Evolutionary conservation across 75 land plant genomes (phyloP), one percentile per base, ranked within the genome.

Genomic region (Ceratopteris richardii): DNA sequence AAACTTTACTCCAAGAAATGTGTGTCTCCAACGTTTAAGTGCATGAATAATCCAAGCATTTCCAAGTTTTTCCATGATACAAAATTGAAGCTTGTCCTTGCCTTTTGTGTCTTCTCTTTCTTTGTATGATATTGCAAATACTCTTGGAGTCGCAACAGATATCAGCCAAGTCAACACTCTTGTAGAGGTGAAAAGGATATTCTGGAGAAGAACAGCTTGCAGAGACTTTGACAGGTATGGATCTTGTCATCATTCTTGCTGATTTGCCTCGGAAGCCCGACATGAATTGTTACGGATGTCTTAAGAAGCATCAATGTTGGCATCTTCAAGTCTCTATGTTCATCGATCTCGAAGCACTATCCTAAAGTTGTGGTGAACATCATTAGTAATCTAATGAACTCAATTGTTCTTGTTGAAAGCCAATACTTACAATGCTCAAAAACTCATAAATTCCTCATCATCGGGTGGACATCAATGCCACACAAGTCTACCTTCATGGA

Each of bases 221-320:
- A 1, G 18, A 76, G 39, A 96, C 98, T 36, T 61, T 93, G 58
- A 83, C 85, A 62, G 95, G 88, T 29, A 63, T 82, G 4, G 95
- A 93, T 60, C 44, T 93, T n/a, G 94, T 93, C 28, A 77, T 93
- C 51, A 93, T 93, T 62, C 98, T 96, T 5, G 98, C 98, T 18
- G 98, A 96, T 60, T 95, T 92, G 19, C 97, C 97, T 6, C 76
- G 97, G 23, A 92, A 92, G 72, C 97, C 97, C 25, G 97, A 95
- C 51, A 92, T 92, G 97, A 92, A 95, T 20, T 77, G 97, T 58
- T 95, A 92, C 71, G 97, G 89, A 74, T 82, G 89, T 57, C 89
- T 93, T 64, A 88, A 93, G n/a, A n/a, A n/a, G n/a, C 60, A 93
- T 93, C 61, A 93, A 93, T 64, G 98, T 96, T 26, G 98, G 98